These are phyloP conservation scores for Ambrosia hybrid DNA, from an alignment of 140 eudicot species.

Conservation along the genomic window DNA sequence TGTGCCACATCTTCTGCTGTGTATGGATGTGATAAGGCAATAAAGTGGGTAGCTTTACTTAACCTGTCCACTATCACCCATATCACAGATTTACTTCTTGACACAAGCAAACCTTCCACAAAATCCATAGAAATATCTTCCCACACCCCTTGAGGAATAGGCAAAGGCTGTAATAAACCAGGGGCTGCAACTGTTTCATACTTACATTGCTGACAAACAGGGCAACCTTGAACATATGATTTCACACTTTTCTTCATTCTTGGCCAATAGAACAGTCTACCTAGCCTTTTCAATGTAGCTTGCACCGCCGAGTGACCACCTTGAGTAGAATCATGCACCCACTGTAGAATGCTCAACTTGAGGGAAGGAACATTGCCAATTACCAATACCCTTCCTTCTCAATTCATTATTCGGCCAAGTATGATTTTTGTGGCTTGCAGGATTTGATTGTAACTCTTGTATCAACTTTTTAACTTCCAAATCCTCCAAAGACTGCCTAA, in stretches of 20 bases:
- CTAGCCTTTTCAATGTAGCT: not conserved
- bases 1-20: too few species aligned
- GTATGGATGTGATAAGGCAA: too few species aligned
- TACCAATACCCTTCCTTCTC: not conserved
- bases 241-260: not conserved
- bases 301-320: constrained; percentile 1
- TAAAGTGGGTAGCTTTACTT: too few species aligned
- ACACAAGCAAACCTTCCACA: not conserved
- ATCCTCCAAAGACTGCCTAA: too few species aligned
- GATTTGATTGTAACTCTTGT: too few species aligned
- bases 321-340: not conserved
- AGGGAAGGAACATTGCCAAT: not conserved
- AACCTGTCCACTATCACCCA: too few species aligned
- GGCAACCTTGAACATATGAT: not conserved
- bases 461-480: too few species aligned
- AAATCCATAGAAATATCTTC: constrained; percentile 6
- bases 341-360: not conserved
- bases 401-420: not conserved
- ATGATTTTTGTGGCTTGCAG: too few species aligned
- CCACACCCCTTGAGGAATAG: not conserved
- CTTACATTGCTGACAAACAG: not conserved
- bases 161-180: not conserved
- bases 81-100: not conserved
- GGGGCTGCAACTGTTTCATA: not conserved
- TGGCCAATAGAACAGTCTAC: not conserved